phyloP scores from a whole-genome alignment of 2,329 filamentous ascomycete species.

The Colletotrichum navitas region DNA sequence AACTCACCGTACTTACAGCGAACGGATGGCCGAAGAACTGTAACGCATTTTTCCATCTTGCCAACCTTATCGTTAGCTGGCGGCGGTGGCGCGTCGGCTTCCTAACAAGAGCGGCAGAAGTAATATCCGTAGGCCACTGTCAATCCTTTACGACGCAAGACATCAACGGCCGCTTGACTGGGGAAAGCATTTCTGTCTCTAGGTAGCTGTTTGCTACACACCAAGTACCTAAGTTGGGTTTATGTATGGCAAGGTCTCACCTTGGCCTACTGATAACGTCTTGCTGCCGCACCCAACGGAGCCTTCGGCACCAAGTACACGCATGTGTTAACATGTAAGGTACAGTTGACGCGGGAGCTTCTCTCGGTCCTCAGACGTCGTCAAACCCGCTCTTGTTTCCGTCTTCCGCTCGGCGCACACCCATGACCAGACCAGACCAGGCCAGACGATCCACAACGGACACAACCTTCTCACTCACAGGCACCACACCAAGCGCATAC shows the following conservation, averaged over 20 bases:
- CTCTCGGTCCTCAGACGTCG: conserved; percentile 33
- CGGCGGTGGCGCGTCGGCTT: background rate
- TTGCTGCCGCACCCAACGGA: background rate
- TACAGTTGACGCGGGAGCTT: conserved; percentile 8
- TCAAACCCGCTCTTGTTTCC: conserved; percentile 34
- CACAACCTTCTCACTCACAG: conserved; percentile 35
- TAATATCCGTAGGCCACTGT: background rate
- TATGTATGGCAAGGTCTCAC: background rate
- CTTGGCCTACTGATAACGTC: background rate
- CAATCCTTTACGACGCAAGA: background rate
- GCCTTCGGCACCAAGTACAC: background rate
- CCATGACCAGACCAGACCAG: conserved; percentile 15
- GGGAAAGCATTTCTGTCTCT: background rate
- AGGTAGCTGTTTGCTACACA: background rate
- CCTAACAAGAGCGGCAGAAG: background rate
- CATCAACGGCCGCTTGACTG: background rate
- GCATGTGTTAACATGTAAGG: conserved; percentile 12
- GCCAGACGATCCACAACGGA: conserved; percentile 41
- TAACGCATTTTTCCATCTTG: background rate
- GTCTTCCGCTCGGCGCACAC: conserved; percentile 21
- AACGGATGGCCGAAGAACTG: background rate
- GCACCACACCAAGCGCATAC: background rate
- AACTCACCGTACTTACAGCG: background rate
- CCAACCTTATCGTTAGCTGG: background rate
- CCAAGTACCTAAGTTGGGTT: background rate